These are phyloP conservation scores for Solanum gracilifrons DNA, from an alignment of 257 asterid species.

Conservation along the genomic window DNA sequence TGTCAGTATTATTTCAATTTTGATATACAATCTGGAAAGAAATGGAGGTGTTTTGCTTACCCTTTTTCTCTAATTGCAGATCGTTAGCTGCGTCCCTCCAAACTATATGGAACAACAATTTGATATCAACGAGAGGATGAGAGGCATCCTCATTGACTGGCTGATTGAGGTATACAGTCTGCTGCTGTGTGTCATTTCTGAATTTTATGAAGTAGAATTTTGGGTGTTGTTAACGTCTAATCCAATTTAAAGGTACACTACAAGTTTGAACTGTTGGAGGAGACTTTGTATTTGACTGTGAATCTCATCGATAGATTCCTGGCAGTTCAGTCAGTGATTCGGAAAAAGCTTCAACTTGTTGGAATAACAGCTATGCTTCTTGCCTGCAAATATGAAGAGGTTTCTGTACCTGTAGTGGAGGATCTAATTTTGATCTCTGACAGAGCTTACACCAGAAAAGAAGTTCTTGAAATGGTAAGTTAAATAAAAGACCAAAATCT, in stretches of 20 bases:
- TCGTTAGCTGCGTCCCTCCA: constrained; percentile 43
- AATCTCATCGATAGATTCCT: constrained; percentile 81
- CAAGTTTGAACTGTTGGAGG: constrained; percentile 96
- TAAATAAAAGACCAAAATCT: not conserved
- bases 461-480: constrained; percentile 77
- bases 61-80: constrained; percentile 19
- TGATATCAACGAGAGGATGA: constrained; percentile 80
- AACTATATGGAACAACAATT: constrained; percentile 54
- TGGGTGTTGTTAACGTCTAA: not conserved
- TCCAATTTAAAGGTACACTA: constrained; percentile 56
- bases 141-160: constrained; percentile 89
- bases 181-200: not conserved
- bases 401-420: constrained; percentile 89
- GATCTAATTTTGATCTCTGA: constrained; percentile 84
- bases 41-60: not conserved
- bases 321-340: constrained; percentile 41
- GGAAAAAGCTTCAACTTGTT: constrained; percentile 84
- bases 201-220: not conserved
- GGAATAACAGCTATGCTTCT: constrained; percentile 91
- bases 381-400: constrained; percentile 96
- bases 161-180: constrained; percentile 59
- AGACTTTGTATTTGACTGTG: constrained; percentile 71
- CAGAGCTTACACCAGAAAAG: constrained; percentile 65
- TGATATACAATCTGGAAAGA: not conserved
- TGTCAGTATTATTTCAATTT: not conserved